Conservation (phyloP, 2,329 filamentous ascomycete genomes). For the Cladosporium sp. region DNA sequence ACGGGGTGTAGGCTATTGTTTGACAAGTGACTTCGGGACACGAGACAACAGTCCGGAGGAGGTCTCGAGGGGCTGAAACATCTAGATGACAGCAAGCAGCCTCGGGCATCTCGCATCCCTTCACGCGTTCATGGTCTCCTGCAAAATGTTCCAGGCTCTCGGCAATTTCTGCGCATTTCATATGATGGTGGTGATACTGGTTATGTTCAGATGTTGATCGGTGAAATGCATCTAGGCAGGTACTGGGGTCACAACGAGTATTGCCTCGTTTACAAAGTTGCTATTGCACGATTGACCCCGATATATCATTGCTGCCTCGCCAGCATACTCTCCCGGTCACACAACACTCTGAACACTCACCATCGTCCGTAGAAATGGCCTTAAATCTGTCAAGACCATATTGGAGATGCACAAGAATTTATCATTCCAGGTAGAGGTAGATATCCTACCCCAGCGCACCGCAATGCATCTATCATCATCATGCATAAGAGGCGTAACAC, state of each 20-base stretch:
- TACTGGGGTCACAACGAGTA: no score
- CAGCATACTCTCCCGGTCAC: neutral
- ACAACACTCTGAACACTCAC: neutral
- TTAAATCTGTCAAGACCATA: neutral
- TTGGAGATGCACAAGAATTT: neutral
- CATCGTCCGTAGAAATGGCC: neutral
- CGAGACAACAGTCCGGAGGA: neutral
- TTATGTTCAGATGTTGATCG: no score
- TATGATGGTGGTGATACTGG: no score
- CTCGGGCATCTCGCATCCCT: no score
- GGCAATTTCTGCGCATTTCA: no score
- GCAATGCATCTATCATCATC: conserved; percentile 19
- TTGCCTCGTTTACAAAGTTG: no score
- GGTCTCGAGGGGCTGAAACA: neutral
- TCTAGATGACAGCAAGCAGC: neutral
- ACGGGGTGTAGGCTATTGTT: neutral
- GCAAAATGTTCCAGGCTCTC: no score
- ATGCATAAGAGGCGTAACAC: conserved; percentile 18
- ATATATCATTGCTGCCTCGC: neutral
- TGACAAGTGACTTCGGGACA: neutral
- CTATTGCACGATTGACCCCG: no score
- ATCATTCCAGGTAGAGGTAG: neutral
- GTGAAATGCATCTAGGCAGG: no score
- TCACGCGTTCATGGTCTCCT: no score
- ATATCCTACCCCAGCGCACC: conserved; percentile 11